Base-by-base conservation (phyloP, 2,329 filamentous ascomycete genomes). In the Aphanoascus verrucosus region DNA sequence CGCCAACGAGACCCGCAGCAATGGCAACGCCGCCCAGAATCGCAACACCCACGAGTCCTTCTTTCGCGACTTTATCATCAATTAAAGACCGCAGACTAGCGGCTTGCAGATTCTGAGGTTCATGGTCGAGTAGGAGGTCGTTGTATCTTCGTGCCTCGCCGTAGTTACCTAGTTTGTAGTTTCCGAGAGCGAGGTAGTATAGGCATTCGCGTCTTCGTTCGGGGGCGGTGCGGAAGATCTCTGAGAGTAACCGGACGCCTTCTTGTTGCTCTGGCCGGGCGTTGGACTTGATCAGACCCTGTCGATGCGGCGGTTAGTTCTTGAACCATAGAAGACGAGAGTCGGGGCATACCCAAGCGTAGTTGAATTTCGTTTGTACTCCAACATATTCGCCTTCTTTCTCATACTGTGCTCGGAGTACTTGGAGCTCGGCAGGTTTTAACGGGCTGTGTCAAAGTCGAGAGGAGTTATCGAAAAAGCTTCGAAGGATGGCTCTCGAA, bases 361-460 rank as follows among this genome's bases (percentile, higher is more conserved):
- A 97, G 82, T 98, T 98, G 81, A 98, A 98, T 69, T 97, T 97
- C 57, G 93, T 98, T 72, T 98, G 93, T 40, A 98, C 81, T 56
- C 91, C 90, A 57, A 95, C 91, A 76, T 94, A 94, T 64, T 94
- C 88, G 61, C 91, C 93, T 74, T 98, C 93, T 68, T 95, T 95
- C 68, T 97, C 91, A 69, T 93, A 98, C 70, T 98, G 93, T 56
- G 87, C 78, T 60, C 91, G 87, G 52, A 98, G 79, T 58, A 97
- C 93, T 69, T 90, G 84, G 56, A 98, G 84, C 72, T 98, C 93
- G 49, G 88, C 86, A 54, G 88, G 82, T 73, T 93, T 94, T 58
- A 98, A 80, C 61, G 93, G 87, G 67, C 88, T 93, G 62, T 42
- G 15, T 15, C 4, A 19, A 20, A 23, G 42, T 43, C n/a, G n/a